Evolutionary conservation across 164 flowering plant genomes (phyloP).

Genomic region (Nymphaea colorata): DNA sequence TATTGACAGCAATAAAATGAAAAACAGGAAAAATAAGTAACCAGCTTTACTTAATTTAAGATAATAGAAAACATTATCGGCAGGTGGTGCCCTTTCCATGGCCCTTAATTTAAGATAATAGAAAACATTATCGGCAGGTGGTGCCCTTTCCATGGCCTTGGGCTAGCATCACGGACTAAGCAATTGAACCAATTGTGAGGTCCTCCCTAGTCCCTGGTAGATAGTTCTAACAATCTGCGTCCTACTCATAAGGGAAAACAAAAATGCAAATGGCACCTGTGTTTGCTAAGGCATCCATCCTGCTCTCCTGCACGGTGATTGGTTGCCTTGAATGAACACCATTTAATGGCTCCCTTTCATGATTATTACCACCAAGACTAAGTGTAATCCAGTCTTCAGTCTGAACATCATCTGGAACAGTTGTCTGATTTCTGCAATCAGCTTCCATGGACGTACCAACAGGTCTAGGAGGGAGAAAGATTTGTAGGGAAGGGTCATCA

Average conservation of each 20-base stretch:
- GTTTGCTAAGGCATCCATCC: slow-evolving; percentile 45
- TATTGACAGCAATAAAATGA: not conserved
- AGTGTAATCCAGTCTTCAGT: slow-evolving; percentile 92
- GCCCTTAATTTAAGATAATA: too few species aligned
- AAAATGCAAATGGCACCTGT: slow-evolving; percentile 30
- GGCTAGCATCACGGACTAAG: not conserved
- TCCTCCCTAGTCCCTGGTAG: not conserved
- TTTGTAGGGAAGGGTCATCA: slow-evolving; percentile 79
- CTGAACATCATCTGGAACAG: slow-evolving; percentile 41
- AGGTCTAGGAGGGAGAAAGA: slow-evolving; percentile 78
- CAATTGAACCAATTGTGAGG: not conserved
- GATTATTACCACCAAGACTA: slow-evolving; percentile 58
- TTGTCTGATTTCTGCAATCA: slow-evolving; percentile 41
- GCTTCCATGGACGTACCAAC: slow-evolving; percentile 26
- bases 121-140: too few species aligned
- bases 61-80: too few species aligned
- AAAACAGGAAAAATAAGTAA: not conserved
- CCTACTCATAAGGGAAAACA: not conserved
- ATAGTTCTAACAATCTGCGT: not conserved
- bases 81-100: too few species aligned
- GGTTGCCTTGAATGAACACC: slow-evolving; percentile 34
- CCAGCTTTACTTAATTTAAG: too few species aligned
- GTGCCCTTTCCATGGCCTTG: not conserved
- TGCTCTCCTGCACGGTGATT: slow-evolving; percentile 30
- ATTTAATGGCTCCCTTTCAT: slow-evolving; percentile 28